Conservation (phyloP, 306 rosid species). For the Vigna nakashimae region DNA sequence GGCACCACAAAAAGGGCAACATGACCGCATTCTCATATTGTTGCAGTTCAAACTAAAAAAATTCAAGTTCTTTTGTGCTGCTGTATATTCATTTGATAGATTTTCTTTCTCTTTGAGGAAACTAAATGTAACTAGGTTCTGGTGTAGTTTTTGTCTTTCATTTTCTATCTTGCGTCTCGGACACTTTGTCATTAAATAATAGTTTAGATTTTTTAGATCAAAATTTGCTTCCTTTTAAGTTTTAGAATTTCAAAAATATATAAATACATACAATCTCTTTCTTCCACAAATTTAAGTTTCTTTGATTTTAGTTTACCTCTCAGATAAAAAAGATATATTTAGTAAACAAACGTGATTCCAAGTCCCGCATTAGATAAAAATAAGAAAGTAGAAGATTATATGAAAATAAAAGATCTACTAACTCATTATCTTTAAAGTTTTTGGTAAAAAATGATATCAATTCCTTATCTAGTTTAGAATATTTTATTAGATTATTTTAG, state of each 20-base stretch:
- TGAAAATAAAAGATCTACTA: no score
- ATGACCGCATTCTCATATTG: background rate
- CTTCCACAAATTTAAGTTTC: background rate
- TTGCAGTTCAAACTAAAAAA: background rate
- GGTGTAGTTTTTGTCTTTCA: background rate
- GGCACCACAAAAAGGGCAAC: background rate
- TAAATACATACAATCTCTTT: background rate
- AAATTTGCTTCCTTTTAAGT: background rate
- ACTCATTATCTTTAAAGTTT: no score
- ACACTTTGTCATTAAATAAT: background rate
- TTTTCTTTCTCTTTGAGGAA: constrained; percentile 4
- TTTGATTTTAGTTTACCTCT: no score
- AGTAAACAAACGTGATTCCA: no score
- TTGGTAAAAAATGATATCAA: no score
- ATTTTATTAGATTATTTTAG: no score
- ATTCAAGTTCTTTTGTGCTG: background rate
- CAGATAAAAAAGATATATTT: no score
- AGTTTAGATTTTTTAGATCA: background rate
- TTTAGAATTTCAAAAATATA: background rate
- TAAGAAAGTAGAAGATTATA: no score
- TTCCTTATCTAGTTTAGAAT: no score
- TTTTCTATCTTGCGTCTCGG: background rate
- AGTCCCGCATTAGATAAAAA: no score
- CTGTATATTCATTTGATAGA: background rate
- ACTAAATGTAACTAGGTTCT: constrained; percentile 8